Conservation (phyloP, 225 moss, liverwort and hornwort species). For the Lunularia cruciata region DNA sequence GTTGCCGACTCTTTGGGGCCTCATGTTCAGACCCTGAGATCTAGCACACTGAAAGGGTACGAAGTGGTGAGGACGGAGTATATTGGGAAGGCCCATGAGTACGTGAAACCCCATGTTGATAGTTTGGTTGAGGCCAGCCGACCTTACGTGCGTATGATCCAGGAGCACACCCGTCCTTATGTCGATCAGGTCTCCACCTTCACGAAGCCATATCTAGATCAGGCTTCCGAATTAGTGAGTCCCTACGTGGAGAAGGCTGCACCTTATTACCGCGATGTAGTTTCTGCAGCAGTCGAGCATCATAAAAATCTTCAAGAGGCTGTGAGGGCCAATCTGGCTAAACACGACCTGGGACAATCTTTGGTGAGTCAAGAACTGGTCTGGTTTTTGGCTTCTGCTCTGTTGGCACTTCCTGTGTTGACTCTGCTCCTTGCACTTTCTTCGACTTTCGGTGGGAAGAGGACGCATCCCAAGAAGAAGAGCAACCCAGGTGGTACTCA, state of each 20-base stretch:
- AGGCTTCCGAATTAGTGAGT: slow-evolving; percentile 50
- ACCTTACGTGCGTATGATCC: slow-evolving; percentile 61
- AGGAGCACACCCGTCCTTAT: slow-evolving; percentile 62
- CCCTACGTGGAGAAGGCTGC: slow-evolving; percentile 68
- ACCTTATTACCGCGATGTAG: slow-evolving; percentile 57
- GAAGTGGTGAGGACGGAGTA: slow-evolving; percentile 41
- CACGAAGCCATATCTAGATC: slow-evolving; percentile 59
- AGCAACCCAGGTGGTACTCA: slow-evolving; percentile 17
- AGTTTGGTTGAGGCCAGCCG: slow-evolving; percentile 55
- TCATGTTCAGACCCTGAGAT: slow-evolving; percentile 44
- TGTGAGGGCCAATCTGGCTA: slow-evolving; percentile 59
- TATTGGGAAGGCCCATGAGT: slow-evolving; percentile 32
- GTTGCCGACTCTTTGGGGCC: slow-evolving; percentile 45
- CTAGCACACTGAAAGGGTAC: slow-evolving; percentile 28
- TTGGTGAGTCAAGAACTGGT: slow-evolving; percentile 70
- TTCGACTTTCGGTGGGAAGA: slow-evolving; percentile 60
- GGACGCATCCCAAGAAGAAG: slow-evolving; percentile 36
- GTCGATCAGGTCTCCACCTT: slow-evolving; percentile 63
- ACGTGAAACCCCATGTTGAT: slow-evolving; percentile 31
- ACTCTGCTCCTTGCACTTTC: slow-evolving; percentile 54
- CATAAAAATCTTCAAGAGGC: slow-evolving; percentile 77
- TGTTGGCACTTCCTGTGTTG: slow-evolving; percentile 73
- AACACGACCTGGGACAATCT: slow-evolving; percentile 49
- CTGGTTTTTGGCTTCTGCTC: slow-evolving; percentile 73
- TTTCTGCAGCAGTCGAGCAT: slow-evolving; percentile 58